These are phyloP conservation scores for Botrytis hyacinthi DNA, from an alignment of 2,329 filamentous ascomycete species.

Conservation along the genomic window DNA sequence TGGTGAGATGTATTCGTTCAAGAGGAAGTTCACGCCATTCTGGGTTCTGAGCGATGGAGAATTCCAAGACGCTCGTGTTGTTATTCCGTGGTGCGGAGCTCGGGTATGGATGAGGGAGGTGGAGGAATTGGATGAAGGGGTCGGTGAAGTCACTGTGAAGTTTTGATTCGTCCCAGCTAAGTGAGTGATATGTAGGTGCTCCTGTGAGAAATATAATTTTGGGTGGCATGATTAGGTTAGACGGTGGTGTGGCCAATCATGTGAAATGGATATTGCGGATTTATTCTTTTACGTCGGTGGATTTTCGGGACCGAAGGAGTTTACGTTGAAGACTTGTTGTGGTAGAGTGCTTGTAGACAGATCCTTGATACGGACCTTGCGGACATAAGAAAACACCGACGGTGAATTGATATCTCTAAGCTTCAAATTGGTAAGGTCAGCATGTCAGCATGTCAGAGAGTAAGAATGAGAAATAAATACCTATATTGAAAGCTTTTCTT, in stretches of 20 bases:
- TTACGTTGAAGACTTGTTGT: background rate
- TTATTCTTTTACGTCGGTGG: background rate
- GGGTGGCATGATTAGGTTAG: conserved; percentile 14
- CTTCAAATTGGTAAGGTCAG: background rate
- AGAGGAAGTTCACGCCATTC: conserved; percentile 56
- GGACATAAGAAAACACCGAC: conserved; percentile 9
- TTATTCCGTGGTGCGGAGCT: conserved; percentile 15
- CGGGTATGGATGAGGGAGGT: conserved; percentile 23
- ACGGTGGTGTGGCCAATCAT: background rate
- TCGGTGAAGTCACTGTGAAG: conserved; percentile 50
- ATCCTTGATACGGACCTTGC: background rate
- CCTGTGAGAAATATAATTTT: conserved; percentile 20
- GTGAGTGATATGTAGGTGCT: conserved; percentile 53
- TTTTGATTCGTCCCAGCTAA: conserved; percentile 54
- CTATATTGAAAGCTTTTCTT: background rate
- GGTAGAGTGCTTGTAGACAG: no score
- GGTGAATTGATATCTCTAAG: background rate
- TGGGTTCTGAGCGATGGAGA: conserved; percentile 19
- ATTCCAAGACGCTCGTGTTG: conserved; percentile 17
- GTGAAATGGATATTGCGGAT: background rate
- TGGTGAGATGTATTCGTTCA: conserved; percentile 46
- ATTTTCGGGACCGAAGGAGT: conserved; percentile 2
- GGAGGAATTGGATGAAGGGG: conserved; percentile 44
- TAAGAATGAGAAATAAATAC: background rate
- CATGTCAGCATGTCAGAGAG: background rate